Percentiles rank a stretch among this genome's conserved stretches.
These are phyloP conservation scores for Kodamaea alishanica DNA, from an alignment of 1,139 yeast genomes.

Conservation along the genomic window DNA sequence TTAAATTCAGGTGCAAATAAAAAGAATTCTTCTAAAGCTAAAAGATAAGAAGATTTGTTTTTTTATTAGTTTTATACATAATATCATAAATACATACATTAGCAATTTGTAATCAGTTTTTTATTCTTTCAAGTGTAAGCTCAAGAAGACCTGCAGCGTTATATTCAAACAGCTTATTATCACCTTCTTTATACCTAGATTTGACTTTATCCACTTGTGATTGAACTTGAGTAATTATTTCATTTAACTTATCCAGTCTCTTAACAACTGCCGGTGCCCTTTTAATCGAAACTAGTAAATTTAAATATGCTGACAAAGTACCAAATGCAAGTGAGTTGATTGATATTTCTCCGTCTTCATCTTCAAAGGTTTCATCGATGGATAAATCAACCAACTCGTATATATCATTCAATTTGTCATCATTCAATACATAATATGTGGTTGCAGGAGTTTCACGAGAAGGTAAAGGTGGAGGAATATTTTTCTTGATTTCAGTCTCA, in stretches of 20 bases:
- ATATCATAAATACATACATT: not conserved
- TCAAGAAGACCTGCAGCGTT: constrained; percentile 39
- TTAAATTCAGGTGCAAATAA: constrained; percentile 13
- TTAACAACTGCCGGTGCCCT: constrained; percentile 18
- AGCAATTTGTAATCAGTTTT: constrained; percentile 1
- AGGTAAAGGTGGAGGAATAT: constrained; percentile 22
- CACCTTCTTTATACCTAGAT: constrained; percentile 11
- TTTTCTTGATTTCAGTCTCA: constrained; percentile 2
- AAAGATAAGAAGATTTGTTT: constrained; percentile 13
- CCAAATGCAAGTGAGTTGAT: constrained; percentile 33
- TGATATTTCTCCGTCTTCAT: constrained; percentile 6
- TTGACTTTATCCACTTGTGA: constrained; percentile 16
- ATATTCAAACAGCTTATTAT: constrained; percentile 20
- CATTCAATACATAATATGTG: constrained; percentile 38
- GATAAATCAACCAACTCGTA: constrained; percentile 34
- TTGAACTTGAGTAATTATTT: constrained; percentile 17
- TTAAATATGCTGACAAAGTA: constrained; percentile 51
- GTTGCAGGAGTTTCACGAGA: constrained; percentile 10
- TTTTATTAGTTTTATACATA: not conserved
- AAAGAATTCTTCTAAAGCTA: constrained; percentile 18
- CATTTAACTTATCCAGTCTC: constrained; percentile 20
- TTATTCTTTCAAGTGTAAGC: constrained; percentile 39
- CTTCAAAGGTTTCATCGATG: constrained; percentile 29
- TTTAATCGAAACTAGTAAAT: constrained; percentile 48
- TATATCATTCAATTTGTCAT: constrained; percentile 37